phyloP scores from a whole-genome alignment of 108 stramenopile species.

The Nannochloropsis oceanica region DNA sequence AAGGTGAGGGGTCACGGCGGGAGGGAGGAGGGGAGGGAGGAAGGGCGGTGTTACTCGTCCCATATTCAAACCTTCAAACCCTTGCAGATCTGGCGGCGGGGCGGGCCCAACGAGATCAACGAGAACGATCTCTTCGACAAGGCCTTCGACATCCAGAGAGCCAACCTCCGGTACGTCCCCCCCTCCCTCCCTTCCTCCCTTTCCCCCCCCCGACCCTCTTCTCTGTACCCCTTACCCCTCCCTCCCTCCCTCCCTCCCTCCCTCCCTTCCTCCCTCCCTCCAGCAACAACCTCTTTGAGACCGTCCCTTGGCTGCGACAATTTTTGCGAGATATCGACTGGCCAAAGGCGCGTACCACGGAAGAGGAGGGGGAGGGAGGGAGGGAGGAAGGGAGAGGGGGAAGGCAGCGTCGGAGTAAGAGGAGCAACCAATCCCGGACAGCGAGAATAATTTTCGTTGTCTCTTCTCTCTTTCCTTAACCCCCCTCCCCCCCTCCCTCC shows the following conservation, averaged over 20 bases:
- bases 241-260: background rate
- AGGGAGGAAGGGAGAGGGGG: background rate
- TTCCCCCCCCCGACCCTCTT: background rate
- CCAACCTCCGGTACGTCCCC: background rate
- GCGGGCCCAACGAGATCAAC: background rate
- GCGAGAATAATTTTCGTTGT: no score
- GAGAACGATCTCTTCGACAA: background rate
- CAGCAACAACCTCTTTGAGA: background rate
- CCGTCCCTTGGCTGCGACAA: background rate
- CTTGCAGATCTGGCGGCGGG: background rate
- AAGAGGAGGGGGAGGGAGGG: background rate
- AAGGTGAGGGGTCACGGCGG: background rate
- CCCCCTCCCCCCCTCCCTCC: background rate
- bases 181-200: background rate
- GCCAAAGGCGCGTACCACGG: no score
- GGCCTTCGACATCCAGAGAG: background rate
- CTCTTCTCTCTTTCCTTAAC: background rate
- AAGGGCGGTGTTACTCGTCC: background rate
- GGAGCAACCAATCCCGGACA: no score
- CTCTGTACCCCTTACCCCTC: no score
- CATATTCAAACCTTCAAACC: background rate
- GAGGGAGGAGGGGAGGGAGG: background rate
- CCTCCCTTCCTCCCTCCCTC: background rate
- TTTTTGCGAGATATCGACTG: background rate
- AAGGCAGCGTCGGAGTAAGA: no score